Evolutionary conservation across 495 filamentous ascomycete genomes (phyloP).

Genomic region (Xylaria castorea): DNA sequence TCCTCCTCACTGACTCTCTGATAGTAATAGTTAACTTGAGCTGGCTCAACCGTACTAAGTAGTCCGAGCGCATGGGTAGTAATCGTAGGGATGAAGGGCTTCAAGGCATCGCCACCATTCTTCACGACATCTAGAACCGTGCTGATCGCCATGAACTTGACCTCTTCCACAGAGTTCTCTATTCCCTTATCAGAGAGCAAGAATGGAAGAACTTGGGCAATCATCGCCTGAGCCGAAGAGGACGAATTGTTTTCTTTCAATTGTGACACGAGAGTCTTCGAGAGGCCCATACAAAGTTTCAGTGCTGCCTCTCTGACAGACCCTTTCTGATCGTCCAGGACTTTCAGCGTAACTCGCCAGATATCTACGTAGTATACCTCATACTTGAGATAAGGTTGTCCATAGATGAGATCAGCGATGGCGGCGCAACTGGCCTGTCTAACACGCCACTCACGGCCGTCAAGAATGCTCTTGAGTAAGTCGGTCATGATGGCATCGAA

Average conservation of each 20-base stretch:
- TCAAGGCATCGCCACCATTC: slow-evolving; percentile 73
- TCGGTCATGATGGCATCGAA: slow-evolving; percentile 89
- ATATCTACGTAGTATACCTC: slow-evolving; percentile 83
- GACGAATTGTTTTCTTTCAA: slow-evolving; percentile 81
- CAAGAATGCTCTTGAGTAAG: slow-evolving; percentile 79
- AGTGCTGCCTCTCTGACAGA: slow-evolving; percentile 83
- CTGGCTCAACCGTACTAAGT: slow-evolving; percentile 84
- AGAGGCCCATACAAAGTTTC: slow-evolving; percentile 80
- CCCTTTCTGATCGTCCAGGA: slow-evolving; percentile 92
- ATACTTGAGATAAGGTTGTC: slow-evolving; percentile 76
- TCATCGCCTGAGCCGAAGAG: slow-evolving; percentile 74
- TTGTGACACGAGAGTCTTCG: slow-evolving; percentile 79
- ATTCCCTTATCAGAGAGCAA: slow-evolving; percentile 86
- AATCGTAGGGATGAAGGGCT: slow-evolving; percentile 80
- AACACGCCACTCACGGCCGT: slow-evolving; percentile 87
- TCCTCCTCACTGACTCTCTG: slow-evolving; percentile 88
- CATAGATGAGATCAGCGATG: slow-evolving; percentile 82
- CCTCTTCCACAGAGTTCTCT: slow-evolving; percentile 85
- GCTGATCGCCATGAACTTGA: slow-evolving; percentile 73
- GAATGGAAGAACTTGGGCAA: slow-evolving; percentile 86
- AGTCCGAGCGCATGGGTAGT: slow-evolving; percentile 80
- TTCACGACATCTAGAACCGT: slow-evolving; percentile 90
- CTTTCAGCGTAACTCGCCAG: slow-evolving; percentile 81
- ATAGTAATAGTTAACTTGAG: slow-evolving; percentile 89
- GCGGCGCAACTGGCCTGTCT: slow-evolving; percentile 91